Conservation (phyloP, 2,329 filamentous ascomycete genomes). For the Pseudogymnoascus sp. region DNA sequence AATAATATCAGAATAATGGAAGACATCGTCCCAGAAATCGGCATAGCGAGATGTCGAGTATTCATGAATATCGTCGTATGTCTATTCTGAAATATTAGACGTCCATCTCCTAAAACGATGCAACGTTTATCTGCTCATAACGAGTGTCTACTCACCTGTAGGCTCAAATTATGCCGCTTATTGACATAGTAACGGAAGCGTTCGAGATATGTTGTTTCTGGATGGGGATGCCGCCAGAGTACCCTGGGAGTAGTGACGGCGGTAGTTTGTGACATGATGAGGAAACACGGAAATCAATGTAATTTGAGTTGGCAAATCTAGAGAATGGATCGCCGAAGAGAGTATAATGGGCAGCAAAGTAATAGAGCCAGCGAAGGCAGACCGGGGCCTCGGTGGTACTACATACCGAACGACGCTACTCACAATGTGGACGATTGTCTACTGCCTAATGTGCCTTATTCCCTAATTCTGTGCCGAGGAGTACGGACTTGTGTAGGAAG, state of each 20-base stretch:
- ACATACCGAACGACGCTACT: background rate
- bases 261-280: background rate
- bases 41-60: background rate
- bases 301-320: background rate
- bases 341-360: background rate
- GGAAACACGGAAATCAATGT: background rate
- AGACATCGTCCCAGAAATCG: background rate
- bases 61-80: background rate
- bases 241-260: background rate
- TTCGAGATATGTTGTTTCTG: background rate
- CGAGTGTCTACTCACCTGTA: background rate
- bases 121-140: background rate
- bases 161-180: background rate
- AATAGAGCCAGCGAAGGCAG: background rate
- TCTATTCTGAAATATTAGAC: background rate
- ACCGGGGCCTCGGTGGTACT: background rate
- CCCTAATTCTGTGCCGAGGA: background rate
- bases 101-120: background rate
- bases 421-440: background rate
- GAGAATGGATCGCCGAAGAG: background rate
- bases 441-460: background rate
- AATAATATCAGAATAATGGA: background rate
- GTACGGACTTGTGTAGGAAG: background rate
- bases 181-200: background rate
- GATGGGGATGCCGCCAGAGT: background rate